phyloP scores from a whole-genome alignment of 306 rosid genomes.

The Crotalaria pallida region DNA sequence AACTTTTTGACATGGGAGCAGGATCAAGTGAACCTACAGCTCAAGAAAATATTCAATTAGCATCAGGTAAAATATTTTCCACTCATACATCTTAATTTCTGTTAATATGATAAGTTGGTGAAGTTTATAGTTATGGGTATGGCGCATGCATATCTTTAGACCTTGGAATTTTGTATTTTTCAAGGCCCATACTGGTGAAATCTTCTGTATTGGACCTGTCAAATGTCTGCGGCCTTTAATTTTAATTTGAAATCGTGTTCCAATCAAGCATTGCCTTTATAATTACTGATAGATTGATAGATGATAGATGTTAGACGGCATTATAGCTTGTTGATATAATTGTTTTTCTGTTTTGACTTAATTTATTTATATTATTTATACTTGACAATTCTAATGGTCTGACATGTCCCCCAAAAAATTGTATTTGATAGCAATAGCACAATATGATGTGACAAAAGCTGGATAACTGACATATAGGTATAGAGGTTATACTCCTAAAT shows the following conservation, averaged over 20 bases:
- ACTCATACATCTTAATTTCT: neutral
- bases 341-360: neutral
- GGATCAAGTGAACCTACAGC: constrained; percentile 67
- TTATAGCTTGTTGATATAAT: neutral
- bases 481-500: neutral
- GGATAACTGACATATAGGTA: neutral
- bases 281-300: neutral
- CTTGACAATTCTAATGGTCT: neutral
- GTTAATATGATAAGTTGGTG: neutral
- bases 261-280: neutral
- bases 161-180: neutral
- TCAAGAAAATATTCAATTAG: constrained; percentile 62
- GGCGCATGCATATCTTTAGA: neutral
- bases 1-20: constrained; percentile 76
- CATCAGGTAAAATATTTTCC: constrained; percentile 49
- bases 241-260: neutral
- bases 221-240: neutral
- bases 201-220: neutral
- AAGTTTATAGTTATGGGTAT: neutral
- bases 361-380: neutral
- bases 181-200: neutral
- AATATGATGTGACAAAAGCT: neutral
- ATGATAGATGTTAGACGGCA: neutral
- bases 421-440: neutral
- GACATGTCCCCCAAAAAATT: neutral